A percentile compares a stretch with the other conserved stretches of the same genome.
Evolutionary conservation across 2,329 filamentous ascomycete species (phyloP).

Genomic region (Pyricularia pennisetigena): DNA sequence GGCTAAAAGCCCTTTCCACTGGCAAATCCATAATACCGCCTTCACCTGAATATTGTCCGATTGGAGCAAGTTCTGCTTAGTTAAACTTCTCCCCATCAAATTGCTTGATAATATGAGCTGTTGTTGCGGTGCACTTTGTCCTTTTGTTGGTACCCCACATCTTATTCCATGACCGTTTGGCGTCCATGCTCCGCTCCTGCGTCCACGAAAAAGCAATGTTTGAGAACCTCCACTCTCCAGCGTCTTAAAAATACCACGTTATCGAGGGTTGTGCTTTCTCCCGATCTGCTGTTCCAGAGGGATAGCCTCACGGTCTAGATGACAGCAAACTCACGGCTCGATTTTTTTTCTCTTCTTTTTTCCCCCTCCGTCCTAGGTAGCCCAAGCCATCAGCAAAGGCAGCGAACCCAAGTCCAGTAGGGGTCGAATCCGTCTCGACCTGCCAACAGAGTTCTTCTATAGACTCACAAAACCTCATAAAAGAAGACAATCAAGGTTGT

Average conservation of each 20-base stretch:
- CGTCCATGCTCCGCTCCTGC: neutral
- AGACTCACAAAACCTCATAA: neutral
- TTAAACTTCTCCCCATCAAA: neutral
- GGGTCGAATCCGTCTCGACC: neutral
- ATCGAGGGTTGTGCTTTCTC: too few species aligned
- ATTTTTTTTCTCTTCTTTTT: too few species aligned
- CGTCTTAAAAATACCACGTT: neutral
- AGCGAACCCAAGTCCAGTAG: too few species aligned
- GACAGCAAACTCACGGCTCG: too few species aligned
- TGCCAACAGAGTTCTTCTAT: neutral
- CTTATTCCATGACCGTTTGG: neutral
- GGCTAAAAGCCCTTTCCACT: too few species aligned
- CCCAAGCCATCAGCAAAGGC: too few species aligned
- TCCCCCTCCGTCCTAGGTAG: too few species aligned
- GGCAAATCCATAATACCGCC: neutral
- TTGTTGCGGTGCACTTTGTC: neutral
- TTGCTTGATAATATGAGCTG: neutral
- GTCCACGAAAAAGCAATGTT: neutral
- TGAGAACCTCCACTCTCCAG: neutral
- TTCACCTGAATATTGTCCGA: neutral
- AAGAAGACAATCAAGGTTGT: neutral
- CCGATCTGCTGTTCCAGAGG: too few species aligned
- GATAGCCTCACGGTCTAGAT: too few species aligned
- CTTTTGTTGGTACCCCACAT: neutral
- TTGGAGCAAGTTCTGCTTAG: too few species aligned